phyloP scores from a whole-genome alignment of 139 green algal genomes.

The Chlamydomonas incerta region DNA sequence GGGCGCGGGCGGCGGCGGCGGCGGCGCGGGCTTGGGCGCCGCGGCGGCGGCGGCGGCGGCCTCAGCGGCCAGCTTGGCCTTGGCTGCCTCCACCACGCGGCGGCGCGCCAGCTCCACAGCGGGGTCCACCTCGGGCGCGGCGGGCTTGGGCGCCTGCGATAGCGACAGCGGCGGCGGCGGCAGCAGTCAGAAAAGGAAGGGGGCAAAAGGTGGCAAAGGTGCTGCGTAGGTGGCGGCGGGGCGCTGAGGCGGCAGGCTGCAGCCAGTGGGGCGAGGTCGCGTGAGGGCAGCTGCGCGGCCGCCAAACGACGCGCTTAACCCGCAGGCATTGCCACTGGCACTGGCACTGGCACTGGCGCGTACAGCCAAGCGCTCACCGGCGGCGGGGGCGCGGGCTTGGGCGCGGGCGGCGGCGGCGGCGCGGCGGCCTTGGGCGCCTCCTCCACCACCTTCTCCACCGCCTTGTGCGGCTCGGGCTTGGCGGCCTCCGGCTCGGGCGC shows the following conservation, averaged over 20 bases:
- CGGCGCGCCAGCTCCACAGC: background rate
- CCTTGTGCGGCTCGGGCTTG: background rate
- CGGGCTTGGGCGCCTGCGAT: background rate
- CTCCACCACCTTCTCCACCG: background rate
- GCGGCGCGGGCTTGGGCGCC: background rate
- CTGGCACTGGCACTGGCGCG: no score
- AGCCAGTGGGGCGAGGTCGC: no score
- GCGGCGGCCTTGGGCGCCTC: background rate
- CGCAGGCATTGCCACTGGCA: no score
- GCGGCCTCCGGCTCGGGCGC: conserved; percentile 3
- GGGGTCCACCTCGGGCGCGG: background rate
- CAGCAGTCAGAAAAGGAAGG: no score
- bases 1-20: background rate
- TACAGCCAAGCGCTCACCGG: background rate
- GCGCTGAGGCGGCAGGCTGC: no score
- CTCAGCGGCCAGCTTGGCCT: conserved; percentile 5
- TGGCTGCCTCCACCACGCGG: conserved; percentile 5
- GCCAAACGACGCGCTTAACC: no score
- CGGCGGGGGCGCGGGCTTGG: background rate
- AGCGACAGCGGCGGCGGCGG: no score
- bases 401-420: background rate
- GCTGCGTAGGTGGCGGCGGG: no score
- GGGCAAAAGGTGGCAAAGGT: no score
- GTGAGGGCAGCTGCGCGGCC: no score
- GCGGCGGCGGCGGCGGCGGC: background rate